Percentiles rank a stretch among this genome's conserved stretches.
phyloP scores from a whole-genome alignment of 768 basidiomycete genomes.

The Chalciporus pseudorubinellus region DNA sequence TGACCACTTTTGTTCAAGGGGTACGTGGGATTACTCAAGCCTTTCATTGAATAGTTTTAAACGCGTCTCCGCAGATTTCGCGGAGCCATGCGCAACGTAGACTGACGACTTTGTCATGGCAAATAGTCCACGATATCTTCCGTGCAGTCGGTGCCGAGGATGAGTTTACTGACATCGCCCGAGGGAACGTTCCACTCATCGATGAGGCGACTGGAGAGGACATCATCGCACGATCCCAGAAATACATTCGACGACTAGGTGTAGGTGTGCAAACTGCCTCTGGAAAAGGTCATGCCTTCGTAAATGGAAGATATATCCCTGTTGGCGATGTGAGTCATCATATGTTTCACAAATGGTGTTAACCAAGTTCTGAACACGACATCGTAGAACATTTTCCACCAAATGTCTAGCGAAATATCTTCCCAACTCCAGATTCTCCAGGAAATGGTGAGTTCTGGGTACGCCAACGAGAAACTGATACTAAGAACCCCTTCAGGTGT shows the following conservation, averaged over 20 bases:
- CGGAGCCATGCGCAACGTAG: constrained; percentile 34
- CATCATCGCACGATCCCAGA: constrained; percentile 43
- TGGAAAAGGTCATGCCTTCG: constrained; percentile 66
- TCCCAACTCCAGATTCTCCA: constrained; percentile 68
- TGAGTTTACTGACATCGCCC: constrained; percentile 42
- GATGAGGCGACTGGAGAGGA: constrained; percentile 31
- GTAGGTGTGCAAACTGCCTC: constrained; percentile 36
- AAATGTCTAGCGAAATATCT: constrained; percentile 43
- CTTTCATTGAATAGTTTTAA: not conserved
- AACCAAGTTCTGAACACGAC: not conserved
- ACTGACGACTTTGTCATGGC: constrained; percentile 42
- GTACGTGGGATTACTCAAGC: constrained; percentile 33
- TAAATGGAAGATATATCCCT: constrained; percentile 82
- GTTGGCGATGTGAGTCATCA: constrained; percentile 60
- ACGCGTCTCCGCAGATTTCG: constrained; percentile 34
- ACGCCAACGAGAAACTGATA: not conserved
- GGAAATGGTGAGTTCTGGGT: constrained; percentile 52
- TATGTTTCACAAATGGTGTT: not conserved
- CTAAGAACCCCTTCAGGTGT: constrained; percentile 42
- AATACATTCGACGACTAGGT: constrained; percentile 60
- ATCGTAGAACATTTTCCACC: constrained; percentile 25
- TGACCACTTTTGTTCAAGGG: constrained; percentile 57
- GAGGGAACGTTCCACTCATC: constrained; percentile 19
- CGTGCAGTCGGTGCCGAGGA: constrained; percentile 34
- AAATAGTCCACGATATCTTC: constrained; percentile 39